A percentile compares a stretch with the other conserved stretches of the same genome.
These are phyloP conservation scores for Phytophthora kernoviae DNA, from an alignment of 352 stramenopile species.

Conservation along the genomic window DNA sequence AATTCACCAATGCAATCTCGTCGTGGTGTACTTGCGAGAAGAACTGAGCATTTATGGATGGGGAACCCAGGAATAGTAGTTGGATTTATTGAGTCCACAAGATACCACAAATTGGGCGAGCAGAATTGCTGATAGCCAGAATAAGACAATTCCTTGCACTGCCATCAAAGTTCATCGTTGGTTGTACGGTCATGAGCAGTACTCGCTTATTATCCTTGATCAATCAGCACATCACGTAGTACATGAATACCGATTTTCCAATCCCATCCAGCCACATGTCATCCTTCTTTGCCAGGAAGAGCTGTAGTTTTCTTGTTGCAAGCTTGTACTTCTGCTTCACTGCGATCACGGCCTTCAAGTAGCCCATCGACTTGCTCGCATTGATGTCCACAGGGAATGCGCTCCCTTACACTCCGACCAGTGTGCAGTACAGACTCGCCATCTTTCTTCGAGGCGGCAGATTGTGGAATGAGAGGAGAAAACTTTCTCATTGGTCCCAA, in stretches of 20 bases:
- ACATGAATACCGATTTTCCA: conserved; percentile 42
- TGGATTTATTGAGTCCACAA: conserved; percentile 30
- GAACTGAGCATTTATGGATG: conserved; percentile 19
- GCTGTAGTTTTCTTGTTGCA: too few species aligned
- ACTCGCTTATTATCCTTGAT: conserved; percentile 37
- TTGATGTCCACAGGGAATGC: too few species aligned
- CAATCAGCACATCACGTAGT: conserved; percentile 45
- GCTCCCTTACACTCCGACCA: too few species aligned
- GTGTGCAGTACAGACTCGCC: too few species aligned
- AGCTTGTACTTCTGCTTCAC: too few species aligned
- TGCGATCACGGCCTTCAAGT: too few species aligned
- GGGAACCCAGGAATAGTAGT: conserved; percentile 21
- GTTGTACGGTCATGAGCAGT: conserved; percentile 17
- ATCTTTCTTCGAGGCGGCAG: too few species aligned
- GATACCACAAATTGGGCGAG: conserved; percentile 34
- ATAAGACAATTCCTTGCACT: conserved; percentile 9
- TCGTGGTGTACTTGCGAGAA: conserved; percentile 35
- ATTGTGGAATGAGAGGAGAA: too few species aligned
- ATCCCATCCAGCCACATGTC: too few species aligned
- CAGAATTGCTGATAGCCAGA: conserved; percentile 18
- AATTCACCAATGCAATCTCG: conserved; percentile 40
- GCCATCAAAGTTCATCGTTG: conserved; percentile 38
- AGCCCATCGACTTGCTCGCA: too few species aligned
- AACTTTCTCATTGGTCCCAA: too few species aligned
- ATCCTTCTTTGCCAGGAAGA: too few species aligned